Evolutionary conservation across 805 yeast species (phyloP).

Genomic region (Candida glaebosa): DNA sequence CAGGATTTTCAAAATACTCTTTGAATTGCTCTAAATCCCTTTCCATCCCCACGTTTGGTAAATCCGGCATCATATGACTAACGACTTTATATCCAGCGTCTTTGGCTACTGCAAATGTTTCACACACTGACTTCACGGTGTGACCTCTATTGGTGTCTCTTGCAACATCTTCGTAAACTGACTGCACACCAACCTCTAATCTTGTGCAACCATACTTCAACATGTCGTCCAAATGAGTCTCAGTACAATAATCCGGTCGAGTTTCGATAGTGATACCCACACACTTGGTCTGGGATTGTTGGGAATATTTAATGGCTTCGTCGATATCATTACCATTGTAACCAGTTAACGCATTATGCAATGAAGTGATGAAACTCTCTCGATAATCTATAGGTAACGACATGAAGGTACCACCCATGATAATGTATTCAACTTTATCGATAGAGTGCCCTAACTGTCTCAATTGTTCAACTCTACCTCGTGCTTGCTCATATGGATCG

Average conservation of each 20-base stretch:
- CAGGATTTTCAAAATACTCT: conserved; percentile 96
- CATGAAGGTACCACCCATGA: conserved; percentile 99
- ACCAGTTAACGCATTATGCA: conserved; percentile 95
- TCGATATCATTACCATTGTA: conserved; percentile 82
- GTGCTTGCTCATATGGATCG: conserved; percentile 97
- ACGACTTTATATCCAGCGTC: conserved; percentile 98
- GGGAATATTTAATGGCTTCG: conserved; percentile 88
- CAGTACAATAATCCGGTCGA: conserved; percentile 97
- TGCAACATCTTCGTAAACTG: conserved; percentile 97
- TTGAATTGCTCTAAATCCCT: conserved; percentile 93
- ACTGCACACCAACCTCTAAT: conserved; percentile 94
- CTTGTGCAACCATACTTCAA: conserved; percentile 94
- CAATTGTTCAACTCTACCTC: conserved; percentile 95
- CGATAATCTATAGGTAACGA: conserved; percentile 86
- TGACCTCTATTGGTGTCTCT: conserved; percentile 98
- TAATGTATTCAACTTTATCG: conserved; percentile 94
- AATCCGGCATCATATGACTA: conserved; percentile 99
- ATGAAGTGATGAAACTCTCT: conserved; percentile 80
- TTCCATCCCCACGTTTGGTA: conserved; percentile 98
- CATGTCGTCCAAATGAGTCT: conserved; percentile 94
- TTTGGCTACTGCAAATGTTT: conserved; percentile 92
- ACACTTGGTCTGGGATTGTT: conserved; percentile 93
- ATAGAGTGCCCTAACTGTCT: conserved; percentile 94
- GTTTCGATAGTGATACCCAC: conserved; percentile 98
- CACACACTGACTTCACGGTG: conserved; percentile 93